Conservation (phyloP, 805 yeast species). For the Huiozyma sinensis region DNA sequence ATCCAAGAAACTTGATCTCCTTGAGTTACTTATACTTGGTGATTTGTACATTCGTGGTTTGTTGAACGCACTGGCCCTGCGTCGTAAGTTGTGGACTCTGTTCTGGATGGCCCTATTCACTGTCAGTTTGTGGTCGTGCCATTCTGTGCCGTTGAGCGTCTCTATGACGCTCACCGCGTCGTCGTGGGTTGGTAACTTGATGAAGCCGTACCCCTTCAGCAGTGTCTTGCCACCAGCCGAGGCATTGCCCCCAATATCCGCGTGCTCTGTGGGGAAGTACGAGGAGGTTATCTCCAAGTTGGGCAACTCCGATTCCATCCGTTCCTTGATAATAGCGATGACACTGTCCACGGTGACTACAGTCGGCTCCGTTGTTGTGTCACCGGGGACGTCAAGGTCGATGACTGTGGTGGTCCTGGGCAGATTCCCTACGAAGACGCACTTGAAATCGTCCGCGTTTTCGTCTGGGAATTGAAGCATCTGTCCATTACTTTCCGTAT, state of each 20-base stretch:
- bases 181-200: conserved; percentile 39
- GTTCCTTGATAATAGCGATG: conserved; percentile 34
- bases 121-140: conserved; percentile 22
- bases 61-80: not conserved
- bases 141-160: conserved; percentile 35
- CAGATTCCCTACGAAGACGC: conserved; percentile 44
- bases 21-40: not conserved
- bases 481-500: not conserved
- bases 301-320: conserved; percentile 35
- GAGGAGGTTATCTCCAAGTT: conserved; percentile 17
- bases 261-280: conserved; percentile 22
- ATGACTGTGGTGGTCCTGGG: conserved; percentile 32
- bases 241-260: not conserved
- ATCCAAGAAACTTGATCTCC: not conserved
- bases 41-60: not conserved
- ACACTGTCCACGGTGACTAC: conserved; percentile 14
- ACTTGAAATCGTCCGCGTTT: conserved; percentile 36
- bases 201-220: conserved; percentile 41
- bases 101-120: conserved; percentile 33
- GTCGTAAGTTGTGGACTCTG: conserved; percentile 6
- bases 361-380: conserved; percentile 17
- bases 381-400: conserved; percentile 18
- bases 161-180: conserved; percentile 41
- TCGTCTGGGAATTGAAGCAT: conserved; percentile 12
- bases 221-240: conserved; percentile 4